Percentiles rank a stretch among this genome's conserved stretches.
Evolutionary conservation across 305 asterid species (phyloP).

Genomic region (Fraxinus platypoda): DNA sequence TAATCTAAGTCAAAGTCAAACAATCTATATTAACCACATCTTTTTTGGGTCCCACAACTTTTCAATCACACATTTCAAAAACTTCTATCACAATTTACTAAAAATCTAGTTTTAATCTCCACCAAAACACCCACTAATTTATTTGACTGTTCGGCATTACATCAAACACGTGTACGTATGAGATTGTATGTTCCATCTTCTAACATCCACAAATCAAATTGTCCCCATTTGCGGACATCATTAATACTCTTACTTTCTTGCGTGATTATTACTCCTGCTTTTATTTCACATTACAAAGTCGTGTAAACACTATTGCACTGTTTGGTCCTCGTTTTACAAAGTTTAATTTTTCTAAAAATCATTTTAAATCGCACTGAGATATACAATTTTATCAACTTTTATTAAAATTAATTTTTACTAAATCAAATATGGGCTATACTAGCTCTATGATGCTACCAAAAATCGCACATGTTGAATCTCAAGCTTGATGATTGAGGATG

Average conservation of each 20-base stretch:
- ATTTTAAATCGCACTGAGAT: neutral
- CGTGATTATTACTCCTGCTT: neutral
- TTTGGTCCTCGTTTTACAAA: neutral
- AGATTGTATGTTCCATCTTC: neutral
- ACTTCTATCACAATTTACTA: no score
- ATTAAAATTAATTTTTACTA: neutral
- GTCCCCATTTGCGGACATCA: neutral
- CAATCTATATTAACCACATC: no score
- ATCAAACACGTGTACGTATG: neutral
- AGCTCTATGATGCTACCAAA: no score
- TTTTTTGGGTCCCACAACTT: no score
- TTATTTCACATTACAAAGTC: neutral
- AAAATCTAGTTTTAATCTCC: no score
- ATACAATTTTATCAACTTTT: no score
- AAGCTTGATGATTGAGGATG: no score
- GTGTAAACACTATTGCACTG: neutral
- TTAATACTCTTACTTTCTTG: neutral
- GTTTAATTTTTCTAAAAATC: neutral
- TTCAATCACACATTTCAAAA: no score
- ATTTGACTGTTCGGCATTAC: neutral
- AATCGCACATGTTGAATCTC: no score
- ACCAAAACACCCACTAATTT: no score
- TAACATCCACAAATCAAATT: neutral
- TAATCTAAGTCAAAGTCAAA: no score
- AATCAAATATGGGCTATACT: no score